Evolutionary conservation across 2,329 filamentous ascomycete species (phyloP).

Genomic region (Hortaea werneckii): DNA sequence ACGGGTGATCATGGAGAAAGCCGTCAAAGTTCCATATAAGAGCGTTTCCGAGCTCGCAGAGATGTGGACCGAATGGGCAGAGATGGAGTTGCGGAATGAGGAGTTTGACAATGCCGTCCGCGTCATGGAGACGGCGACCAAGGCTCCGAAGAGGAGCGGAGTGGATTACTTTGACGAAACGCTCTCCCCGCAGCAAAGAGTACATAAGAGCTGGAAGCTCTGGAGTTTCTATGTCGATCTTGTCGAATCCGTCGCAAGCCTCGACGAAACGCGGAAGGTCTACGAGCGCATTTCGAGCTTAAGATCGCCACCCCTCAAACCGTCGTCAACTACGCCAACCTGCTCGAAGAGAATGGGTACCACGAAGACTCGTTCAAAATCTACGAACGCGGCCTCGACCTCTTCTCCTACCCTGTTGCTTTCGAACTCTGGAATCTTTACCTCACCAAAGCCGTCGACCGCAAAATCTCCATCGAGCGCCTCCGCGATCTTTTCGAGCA

Average conservation of each 20-base stretch:
- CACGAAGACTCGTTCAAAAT: constrained; percentile 97
- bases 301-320: constrained; percentile 97
- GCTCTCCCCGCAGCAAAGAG: constrained; percentile 83
- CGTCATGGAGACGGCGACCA: constrained; percentile 94
- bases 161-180: constrained; percentile 99
- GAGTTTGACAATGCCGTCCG: constrained; percentile 91
- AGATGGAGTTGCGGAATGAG: constrained; percentile 92
- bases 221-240: constrained; percentile 99
- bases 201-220: constrained; percentile 98
- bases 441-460: constrained; percentile 90
- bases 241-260: constrained; percentile 81
- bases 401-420: constrained; percentile 97
- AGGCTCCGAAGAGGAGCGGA: constrained; percentile 91
- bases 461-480: constrained; percentile 89
- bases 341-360: constrained; percentile 88
- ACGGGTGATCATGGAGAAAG: constrained; percentile 91
- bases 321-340: constrained; percentile 94
- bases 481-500: constrained; percentile 94
- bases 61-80: constrained; percentile 98
- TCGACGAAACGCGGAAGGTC: constrained; percentile 90
- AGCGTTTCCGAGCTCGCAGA: constrained; percentile 94
- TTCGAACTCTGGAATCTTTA: constrained; percentile 99
- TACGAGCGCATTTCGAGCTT: constrained; percentile 95
- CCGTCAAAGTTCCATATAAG: constrained; percentile 94
- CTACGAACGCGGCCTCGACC: constrained; percentile 87